phyloP scores from a whole-genome alignment of 164 flowering plant genomes.

The Tetracentron sinense region DNA sequence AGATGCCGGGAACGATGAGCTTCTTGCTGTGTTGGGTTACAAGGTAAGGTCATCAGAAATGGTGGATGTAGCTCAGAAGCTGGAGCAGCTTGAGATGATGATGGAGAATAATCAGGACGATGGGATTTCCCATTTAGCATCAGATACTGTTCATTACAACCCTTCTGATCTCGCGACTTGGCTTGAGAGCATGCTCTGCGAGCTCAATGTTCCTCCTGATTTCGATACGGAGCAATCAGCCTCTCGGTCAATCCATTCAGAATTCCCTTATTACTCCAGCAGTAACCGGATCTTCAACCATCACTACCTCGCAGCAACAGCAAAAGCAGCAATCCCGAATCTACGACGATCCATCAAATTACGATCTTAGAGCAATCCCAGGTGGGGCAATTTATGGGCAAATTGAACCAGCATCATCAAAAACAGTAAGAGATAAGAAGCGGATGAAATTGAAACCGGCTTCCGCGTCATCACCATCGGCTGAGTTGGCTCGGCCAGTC shows the following conservation, averaged over 20 bases:
- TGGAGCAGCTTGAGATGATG: slow-evolving; percentile 74
- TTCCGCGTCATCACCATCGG: slow-evolving; percentile 14
- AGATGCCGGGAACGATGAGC: slow-evolving; percentile 64
- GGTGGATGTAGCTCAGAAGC: slow-evolving; percentile 78
- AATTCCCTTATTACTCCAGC: not conserved
- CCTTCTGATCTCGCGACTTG: slow-evolving; percentile 73
- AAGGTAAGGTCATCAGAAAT: slow-evolving; percentile 72
- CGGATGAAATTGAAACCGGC: slow-evolving; percentile 24
- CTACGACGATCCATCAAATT: slow-evolving; percentile 26
- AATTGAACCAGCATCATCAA: not conserved
- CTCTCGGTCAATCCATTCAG: not conserved
- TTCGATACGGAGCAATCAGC: slow-evolving; percentile 3
- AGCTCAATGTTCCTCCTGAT: slow-evolving; percentile 33
- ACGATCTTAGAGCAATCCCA: slow-evolving; percentile 45
- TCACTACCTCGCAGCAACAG: not conserved
- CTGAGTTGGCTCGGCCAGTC: slow-evolving; percentile 40
- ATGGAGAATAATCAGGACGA: slow-evolving; percentile 52
- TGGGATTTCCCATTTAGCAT: slow-evolving; percentile 44
- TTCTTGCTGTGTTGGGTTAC: slow-evolving; percentile 76
- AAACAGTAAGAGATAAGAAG: slow-evolving; percentile 21
- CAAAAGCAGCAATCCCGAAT: slow-evolving; percentile 3
- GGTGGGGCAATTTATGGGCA: slow-evolving; percentile 35
- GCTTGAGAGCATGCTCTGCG: slow-evolving; percentile 71
- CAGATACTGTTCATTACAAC: slow-evolving; percentile 73
- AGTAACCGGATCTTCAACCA: slow-evolving; percentile 12